Base-by-base conservation (phyloP, 805 yeast species). In the Pichia occidentalis region DNA sequence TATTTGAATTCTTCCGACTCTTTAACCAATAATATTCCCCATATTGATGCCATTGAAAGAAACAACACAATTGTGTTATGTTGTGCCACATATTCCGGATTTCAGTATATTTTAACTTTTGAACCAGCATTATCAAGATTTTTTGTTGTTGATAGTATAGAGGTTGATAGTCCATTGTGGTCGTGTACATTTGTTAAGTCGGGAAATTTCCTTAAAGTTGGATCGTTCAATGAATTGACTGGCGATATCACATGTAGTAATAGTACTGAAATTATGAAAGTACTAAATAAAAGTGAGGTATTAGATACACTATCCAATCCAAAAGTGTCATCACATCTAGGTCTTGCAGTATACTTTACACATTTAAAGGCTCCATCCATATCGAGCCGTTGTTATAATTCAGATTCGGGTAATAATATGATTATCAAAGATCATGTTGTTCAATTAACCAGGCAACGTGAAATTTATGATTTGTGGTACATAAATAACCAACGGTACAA, bases 21-120 rank as follows among this genome's bases (percentile, higher is more conserved):
- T 29, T 43, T 80, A 13, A 49, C 64, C 7, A 78, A 75, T 47
- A 80, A 80, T 48, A 65, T 80, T 9, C 75, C 86, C 0, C 73
- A 67, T 38, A 29, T 45, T 18, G 32, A 33, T 14, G 25, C 37
- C 3, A 34, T 27, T 2, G 29, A 27, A 4, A 11, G 11, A 2
- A 23, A 30, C 7, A 24, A 26, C 8, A 25, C 29, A 3, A 34
- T 34, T 19, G 23, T 33, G 1, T 19, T 39, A 4, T 16, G 24
- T 9, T 35, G 39, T 31, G 39, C 30, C 5, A 36, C 45, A 4
- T 38, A 36, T 32, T 34, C 32, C 12, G 36, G 34, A 3, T 31
- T 34, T 17, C 34, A 30, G 17, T 44, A 37, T 25, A 25, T 44
- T 8, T 32, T 43, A n/a, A 22, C 36, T 10, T 23, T 29, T 7